Conservation (phyloP, 139 green algal genomes). For the Picochlorum sp. region DNA sequence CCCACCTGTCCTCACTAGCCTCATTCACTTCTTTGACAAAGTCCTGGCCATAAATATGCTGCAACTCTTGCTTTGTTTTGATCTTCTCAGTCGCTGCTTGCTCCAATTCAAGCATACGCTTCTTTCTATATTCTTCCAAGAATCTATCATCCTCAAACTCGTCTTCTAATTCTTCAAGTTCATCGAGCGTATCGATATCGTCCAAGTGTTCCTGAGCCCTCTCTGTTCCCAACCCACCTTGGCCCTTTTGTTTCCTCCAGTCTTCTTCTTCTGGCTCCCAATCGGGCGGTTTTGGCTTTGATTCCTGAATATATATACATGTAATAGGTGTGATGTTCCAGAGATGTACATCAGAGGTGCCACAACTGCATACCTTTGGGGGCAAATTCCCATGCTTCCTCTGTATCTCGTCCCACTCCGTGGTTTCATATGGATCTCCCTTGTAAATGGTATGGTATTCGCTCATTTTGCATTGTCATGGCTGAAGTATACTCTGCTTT, state of each 20-base stretch:
- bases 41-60: slow-evolving; percentile 48
- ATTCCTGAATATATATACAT: slow-evolving; percentile 11
- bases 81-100: neutral
- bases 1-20: slow-evolving; percentile 54
- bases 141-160: slow-evolving; percentile 32
- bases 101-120: slow-evolving; percentile 63
- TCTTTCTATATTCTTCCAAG: slow-evolving; percentile 56
- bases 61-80: slow-evolving; percentile 42
- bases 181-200: no score
- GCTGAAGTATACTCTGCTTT: neutral
- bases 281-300: slow-evolving; percentile 47
- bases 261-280: slow-evolving; percentile 43
- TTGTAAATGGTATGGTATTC: slow-evolving; percentile 72
- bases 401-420: slow-evolving; percentile 83
- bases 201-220: no score
- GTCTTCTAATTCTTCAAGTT: neutral
- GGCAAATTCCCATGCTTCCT: slow-evolving; percentile 60
- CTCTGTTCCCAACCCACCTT: neutral
- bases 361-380: slow-evolving; percentile 20
- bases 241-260: neutral
- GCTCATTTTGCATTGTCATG: slow-evolving; percentile 29
- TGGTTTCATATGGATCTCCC: slow-evolving; percentile 54
- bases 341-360: neutral
- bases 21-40: slow-evolving; percentile 80
- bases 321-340: neutral